Percentiles rank a stretch among this genome's conserved stretches.
Evolutionary conservation across 2,329 filamentous ascomycete species (phyloP).

Genomic region (Exophiala mesophila): DNA sequence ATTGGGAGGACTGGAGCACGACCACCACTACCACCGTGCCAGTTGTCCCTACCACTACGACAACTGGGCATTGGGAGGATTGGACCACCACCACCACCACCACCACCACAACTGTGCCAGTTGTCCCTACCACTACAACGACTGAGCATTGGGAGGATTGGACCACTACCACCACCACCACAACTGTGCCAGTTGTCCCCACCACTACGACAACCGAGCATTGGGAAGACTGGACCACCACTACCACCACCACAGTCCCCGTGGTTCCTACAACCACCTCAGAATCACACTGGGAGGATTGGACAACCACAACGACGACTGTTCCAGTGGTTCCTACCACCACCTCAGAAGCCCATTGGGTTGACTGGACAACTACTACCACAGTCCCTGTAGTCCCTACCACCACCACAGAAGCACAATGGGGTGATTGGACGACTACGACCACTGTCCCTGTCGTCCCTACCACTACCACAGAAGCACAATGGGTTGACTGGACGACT

Average conservation of each 20-base stretch:
- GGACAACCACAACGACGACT: slow-evolving; percentile 1
- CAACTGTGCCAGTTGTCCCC: not conserved
- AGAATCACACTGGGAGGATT: not conserved
- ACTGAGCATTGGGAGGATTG: not conserved
- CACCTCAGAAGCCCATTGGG: not conserved
- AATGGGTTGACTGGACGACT: not conserved
- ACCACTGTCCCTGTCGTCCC: not conserved
- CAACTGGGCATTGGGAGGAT: not conserved
- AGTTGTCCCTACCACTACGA: not conserved
- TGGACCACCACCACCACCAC: not conserved
- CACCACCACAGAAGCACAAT: not conserved
- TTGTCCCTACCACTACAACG: not conserved
- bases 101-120: not conserved
- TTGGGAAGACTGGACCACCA: not conserved
- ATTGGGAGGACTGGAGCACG: not conserved
- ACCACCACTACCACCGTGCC: not conserved
- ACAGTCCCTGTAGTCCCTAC: not conserved
- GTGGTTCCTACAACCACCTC: not conserved
- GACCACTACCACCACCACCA: not conserved
- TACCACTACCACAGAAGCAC: not conserved
- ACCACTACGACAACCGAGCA: not conserved
- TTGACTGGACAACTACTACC: not conserved
- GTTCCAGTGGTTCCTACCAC: not conserved
- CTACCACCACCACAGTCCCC: not conserved
- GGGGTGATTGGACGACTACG: not conserved